A percentile compares a stretch with the other conserved stretches of the same genome.
Conservation (phyloP, 768 basidiomycete species). For the Termitomyces sp. region DNA sequence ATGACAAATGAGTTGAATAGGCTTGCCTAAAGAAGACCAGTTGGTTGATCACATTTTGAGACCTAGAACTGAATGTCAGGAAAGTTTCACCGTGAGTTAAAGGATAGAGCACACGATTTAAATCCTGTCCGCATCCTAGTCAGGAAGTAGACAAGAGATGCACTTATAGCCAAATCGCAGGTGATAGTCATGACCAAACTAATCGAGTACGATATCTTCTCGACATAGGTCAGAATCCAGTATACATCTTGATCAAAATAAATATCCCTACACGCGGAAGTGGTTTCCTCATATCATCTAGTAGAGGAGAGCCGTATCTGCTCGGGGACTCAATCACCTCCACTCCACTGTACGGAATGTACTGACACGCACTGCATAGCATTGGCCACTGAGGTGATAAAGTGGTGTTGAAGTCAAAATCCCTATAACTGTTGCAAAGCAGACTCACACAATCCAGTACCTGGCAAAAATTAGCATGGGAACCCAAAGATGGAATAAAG, state of each 20-base stretch:
- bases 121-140: not conserved
- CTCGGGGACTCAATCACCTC: not conserved
- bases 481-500: not conserved
- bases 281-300: not conserved
- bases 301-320: not conserved
- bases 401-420: not conserved
- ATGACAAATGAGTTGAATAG: not conserved
- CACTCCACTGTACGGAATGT: not conserved
- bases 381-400: not conserved
- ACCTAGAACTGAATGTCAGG: not conserved
- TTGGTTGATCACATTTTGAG: not conserved
- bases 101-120: not conserved
- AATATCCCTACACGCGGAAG: not conserved
- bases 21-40: not conserved
- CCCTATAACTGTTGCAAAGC: not conserved
- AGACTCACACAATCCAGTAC: not conserved
- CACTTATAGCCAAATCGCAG: not conserved
- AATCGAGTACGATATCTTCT: not conserved
- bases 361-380: not conserved
- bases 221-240: not conserved
- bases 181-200: not conserved
- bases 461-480: not conserved
- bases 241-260: not conserved
- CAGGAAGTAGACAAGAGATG: not conserved
- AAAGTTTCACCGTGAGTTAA: not conserved